phyloP scores from a whole-genome alignment of 306 rosid genomes.

The Sicyos baderoa region DNA sequence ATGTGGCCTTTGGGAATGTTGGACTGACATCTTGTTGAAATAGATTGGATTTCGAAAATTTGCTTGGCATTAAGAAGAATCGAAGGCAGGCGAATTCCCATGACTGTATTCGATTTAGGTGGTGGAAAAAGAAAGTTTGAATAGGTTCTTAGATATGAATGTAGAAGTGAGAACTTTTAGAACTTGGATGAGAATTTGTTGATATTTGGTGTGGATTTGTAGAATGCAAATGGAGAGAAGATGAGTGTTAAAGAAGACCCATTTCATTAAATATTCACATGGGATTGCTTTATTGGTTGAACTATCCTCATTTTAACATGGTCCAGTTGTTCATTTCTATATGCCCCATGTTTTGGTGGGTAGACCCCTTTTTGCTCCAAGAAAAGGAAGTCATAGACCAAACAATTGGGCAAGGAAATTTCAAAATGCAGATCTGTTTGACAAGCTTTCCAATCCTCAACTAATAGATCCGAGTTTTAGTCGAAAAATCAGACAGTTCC shows the following conservation, averaged over 20 bases:
- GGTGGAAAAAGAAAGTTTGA: not conserved
- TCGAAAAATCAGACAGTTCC: not conserved
- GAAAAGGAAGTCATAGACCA: constrained; percentile 15
- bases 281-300: constrained; percentile 13
- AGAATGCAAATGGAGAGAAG: not conserved
- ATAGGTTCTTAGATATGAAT: not conserved
- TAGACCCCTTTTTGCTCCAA: not conserved
- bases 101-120: not conserved
- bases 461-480: not conserved
- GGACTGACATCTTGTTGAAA: not conserved
- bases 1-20: constrained; percentile 14
- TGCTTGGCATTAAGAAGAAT: constrained; percentile 11
- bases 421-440: constrained; percentile 1
- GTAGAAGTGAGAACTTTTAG: constrained; percentile 6
- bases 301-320: not conserved
- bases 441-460: constrained; percentile 5
- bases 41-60: not conserved
- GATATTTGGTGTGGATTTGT: constrained; percentile 4
- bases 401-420: constrained; percentile 4
- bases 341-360: constrained; percentile 7
- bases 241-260: constrained; percentile 13
- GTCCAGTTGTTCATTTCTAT: not conserved
- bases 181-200: constrained; percentile 6
- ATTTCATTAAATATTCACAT: constrained; percentile 8
- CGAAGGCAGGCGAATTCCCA: constrained; percentile 4